Evolutionary conservation across 768 basidiomycete genomes (phyloP).

Genomic region (Mycena amicta): DNA sequence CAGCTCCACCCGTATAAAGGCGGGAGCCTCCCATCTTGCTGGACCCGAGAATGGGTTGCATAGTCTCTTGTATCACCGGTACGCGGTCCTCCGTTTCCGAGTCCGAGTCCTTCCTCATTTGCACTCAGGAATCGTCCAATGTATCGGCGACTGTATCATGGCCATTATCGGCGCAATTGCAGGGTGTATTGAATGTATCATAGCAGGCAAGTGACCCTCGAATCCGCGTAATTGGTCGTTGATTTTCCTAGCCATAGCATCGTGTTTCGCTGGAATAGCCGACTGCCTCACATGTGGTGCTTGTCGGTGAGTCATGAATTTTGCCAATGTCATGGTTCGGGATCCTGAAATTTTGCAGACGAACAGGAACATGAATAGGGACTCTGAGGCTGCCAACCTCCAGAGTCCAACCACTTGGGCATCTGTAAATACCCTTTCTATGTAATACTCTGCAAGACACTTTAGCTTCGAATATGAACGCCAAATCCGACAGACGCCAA

Average conservation of each 20-base stretch:
- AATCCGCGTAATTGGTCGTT: background rate
- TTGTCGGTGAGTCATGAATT: no score
- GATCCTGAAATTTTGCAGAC: no score
- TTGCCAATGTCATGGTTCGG: no score
- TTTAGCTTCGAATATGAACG: no score
- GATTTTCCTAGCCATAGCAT: constrained; percentile 39
- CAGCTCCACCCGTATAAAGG: background rate
- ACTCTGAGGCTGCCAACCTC: no score
- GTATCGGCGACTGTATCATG: constrained; percentile 47
- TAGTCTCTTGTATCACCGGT: constrained; percentile 20
- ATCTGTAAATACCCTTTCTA: no score
- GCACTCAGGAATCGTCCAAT: constrained; percentile 37
- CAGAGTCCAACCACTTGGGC: no score
- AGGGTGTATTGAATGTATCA: constrained; percentile 49
- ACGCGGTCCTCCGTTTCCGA: background rate
- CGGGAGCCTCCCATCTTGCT: background rate
- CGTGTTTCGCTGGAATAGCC: constrained; percentile 39
- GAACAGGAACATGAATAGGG: no score
- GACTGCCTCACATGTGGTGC: constrained; percentile 51
- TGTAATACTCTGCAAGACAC: no score
- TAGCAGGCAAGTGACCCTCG: constrained; percentile 38
- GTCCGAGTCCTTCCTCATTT: background rate
- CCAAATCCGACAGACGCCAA: no score
- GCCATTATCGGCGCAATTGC: constrained; percentile 40
- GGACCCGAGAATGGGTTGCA: background rate